Evolutionary conservation across 2,329 filamentous ascomycete genomes (phyloP).

Genomic region (Trichoderma oligosporum): DNA sequence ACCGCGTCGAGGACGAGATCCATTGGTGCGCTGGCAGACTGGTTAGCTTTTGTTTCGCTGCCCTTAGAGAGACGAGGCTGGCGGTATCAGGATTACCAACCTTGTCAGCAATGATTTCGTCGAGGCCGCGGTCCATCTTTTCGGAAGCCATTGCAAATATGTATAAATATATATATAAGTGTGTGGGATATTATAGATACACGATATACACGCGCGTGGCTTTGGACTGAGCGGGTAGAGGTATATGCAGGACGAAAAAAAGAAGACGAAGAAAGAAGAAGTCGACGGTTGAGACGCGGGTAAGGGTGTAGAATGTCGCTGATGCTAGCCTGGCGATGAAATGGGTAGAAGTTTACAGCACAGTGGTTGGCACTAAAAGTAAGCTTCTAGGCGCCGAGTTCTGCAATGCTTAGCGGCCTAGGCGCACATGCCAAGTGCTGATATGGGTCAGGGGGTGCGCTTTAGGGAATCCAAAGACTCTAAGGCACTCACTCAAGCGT

Average conservation of each 20-base stretch:
- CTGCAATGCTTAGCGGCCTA: no score
- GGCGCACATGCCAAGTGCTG: no score
- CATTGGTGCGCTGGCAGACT: slow-evolving; percentile 31
- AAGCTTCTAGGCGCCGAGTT: no score
- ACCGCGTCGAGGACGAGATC: slow-evolving; percentile 35
- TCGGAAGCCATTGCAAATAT: slow-evolving; percentile 33
- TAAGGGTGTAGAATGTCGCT: no score
- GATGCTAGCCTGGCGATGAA: no score
- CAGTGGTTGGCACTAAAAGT: no score
- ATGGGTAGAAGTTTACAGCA: no score
- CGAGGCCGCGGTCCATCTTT: slow-evolving; percentile 53
- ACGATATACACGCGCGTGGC: not conserved
- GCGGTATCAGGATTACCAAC: slow-evolving; percentile 29
- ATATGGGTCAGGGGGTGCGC: no score
- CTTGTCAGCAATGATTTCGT: slow-evolving; percentile 54
- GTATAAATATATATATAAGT: no score
- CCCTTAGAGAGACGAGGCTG: not conserved
- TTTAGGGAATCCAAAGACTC: no score
- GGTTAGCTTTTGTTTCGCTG: slow-evolving; percentile 16
- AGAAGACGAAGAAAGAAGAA: not conserved
- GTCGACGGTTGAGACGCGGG: not conserved
- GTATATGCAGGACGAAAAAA: not conserved
- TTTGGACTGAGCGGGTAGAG: not conserved
- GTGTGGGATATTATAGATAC: not conserved
- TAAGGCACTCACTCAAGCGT: no score